Evolutionary conservation across 345 rosid species (phyloP).

Genomic region (Sonneratia alba): DNA sequence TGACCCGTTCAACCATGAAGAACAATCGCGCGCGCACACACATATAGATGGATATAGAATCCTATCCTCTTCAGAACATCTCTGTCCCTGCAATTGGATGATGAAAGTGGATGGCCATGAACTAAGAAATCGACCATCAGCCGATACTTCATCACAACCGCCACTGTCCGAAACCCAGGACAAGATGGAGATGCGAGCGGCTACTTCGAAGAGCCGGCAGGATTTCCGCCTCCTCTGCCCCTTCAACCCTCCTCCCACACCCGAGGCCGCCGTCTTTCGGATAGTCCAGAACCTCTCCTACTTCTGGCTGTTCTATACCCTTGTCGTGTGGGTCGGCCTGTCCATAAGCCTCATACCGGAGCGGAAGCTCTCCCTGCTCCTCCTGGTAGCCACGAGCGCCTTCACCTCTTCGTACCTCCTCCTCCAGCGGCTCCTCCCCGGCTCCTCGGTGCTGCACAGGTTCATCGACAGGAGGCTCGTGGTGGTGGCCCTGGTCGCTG

Average conservation of each 20-base stretch:
- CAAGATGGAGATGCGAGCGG: neutral
- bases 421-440: slow-evolving; percentile 10
- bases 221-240: neutral
- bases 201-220: neutral
- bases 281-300: slow-evolving; percentile 13
- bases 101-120: neutral
- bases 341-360: slow-evolving; percentile 16
- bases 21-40: neutral
- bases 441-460: neutral
- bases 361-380: slow-evolving; percentile 17
- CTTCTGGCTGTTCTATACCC: slow-evolving; percentile 17
- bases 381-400: slow-evolving; percentile 10
- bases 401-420: slow-evolving; percentile 11
- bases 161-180: neutral
- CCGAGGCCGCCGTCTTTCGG: slow-evolving; percentile 12
- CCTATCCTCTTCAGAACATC: neutral
- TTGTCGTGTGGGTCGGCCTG: slow-evolving; percentile 17
- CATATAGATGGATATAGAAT: neutral
- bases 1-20: neutral
- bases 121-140: neutral
- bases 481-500: slow-evolving; percentile 8
- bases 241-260: slow-evolving; percentile 8
- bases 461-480: slow-evolving; percentile 14
- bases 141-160: neutral
- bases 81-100: neutral